A percentile compares a stretch with the other conserved stretches of the same genome.
Conservation (phyloP, 257 asterid genomes). For the Solanum paucissectum region DNA sequence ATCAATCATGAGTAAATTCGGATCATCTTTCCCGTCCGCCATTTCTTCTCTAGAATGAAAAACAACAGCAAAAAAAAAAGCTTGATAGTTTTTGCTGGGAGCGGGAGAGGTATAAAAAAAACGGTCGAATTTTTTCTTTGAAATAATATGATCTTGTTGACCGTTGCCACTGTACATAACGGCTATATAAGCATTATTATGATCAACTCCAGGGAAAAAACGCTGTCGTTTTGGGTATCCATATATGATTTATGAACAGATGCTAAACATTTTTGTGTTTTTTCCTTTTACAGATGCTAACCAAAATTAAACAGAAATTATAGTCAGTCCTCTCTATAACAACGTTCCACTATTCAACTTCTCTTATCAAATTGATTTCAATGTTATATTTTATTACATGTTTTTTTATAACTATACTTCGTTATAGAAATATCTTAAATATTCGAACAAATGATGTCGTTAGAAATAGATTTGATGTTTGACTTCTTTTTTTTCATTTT, state of each 20-base stretch:
- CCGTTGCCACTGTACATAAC: not conserved
- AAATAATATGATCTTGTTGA: not conserved
- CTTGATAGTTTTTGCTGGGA: not conserved
- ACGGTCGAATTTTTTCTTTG: not conserved
- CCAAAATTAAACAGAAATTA: not conserved
- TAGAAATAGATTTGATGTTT: not conserved
- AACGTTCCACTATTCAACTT: not conserved
- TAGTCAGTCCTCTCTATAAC: not conserved
- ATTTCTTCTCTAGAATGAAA: not conserved
- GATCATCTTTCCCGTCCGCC: constrained; percentile 41
- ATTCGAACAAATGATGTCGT: too few species aligned
- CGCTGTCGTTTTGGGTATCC: not conserved
- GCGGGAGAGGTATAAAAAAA: not conserved
- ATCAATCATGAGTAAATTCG: constrained; percentile 33
- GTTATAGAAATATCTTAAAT: too few species aligned
- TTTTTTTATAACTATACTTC: too few species aligned
- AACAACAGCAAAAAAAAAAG: not conserved
- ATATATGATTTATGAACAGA: not conserved
- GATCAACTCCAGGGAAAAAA: not conserved
- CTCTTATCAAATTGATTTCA: accelerated
- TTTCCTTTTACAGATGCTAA: not conserved
- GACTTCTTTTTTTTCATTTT: too few species aligned
- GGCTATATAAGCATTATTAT: not conserved
- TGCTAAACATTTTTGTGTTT: not conserved
- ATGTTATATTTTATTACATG: not conserved